Conservation (phyloP, 306 rosid species). For the Ceratonia siliqua region DNA sequence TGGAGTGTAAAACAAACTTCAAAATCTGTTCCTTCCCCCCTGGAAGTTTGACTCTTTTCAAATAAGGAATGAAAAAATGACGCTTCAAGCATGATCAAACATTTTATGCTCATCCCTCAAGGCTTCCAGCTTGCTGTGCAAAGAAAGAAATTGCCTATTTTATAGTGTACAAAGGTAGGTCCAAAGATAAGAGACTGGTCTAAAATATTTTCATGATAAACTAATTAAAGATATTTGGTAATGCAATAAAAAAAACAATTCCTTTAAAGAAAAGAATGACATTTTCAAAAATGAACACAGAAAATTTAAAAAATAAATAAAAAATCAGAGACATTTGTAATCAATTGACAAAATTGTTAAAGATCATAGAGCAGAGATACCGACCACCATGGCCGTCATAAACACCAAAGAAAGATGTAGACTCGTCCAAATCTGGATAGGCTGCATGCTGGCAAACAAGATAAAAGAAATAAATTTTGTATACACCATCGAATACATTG, state of each 20-base stretch:
- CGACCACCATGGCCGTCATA: slow-evolving; percentile 98
- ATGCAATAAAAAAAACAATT: not conserved
- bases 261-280: not conserved
- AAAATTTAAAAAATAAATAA: not conserved
- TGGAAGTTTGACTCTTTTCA: not conserved
- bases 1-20: not conserved
- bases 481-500: slow-evolving; percentile 15
- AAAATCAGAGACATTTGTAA: not conserved
- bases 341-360: not conserved
- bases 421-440: slow-evolving; percentile 65
- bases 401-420: slow-evolving; percentile 92
- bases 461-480: slow-evolving; percentile 23
- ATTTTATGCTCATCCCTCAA: not conserved
- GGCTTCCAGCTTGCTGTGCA: not conserved
- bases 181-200: not conserved
- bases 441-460: slow-evolving; percentile 86
- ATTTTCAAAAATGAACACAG: not conserved
- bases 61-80: not conserved
- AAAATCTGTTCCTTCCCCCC: not conserved
- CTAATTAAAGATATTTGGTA: not conserved
- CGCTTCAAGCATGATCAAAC: not conserved
- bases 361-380: slow-evolving; percentile 21
- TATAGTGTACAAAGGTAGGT: not conserved
- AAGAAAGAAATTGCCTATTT: not conserved
- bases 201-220: not conserved